phyloP scores from a whole-genome alignment of 2,329 filamentous ascomycete genomes.

The Microascus cirrosus region DNA sequence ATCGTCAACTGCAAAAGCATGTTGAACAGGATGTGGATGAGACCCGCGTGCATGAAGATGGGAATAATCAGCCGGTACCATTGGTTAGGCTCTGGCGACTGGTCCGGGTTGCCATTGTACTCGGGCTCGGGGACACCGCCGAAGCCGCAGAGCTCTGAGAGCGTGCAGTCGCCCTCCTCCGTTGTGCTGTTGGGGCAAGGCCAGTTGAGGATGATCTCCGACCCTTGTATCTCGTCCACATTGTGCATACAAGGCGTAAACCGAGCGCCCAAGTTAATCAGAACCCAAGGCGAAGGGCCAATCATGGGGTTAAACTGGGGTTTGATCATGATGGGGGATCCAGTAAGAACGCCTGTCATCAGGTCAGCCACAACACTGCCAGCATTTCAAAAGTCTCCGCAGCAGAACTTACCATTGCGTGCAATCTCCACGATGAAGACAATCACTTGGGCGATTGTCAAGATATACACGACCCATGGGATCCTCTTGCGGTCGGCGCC shows the following conservation, averaged over 20 bases:
- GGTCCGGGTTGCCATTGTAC: conserved; percentile 37
- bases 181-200: conserved; percentile 74
- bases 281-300: conserved; percentile 76
- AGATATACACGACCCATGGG: conserved; percentile 73
- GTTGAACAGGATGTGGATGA: conserved; percentile 95
- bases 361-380: conserved; percentile 5
- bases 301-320: conserved; percentile 96
- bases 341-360: conserved; percentile 58
- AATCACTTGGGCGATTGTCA: conserved; percentile 64
- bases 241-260: conserved; percentile 95
- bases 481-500: conserved; percentile 43
- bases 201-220: conserved; percentile 42
- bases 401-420: conserved; percentile 56
- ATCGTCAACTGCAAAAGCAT: conserved; percentile 83
- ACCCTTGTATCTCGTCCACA: conserved; percentile 51
- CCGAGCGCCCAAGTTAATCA: conserved; percentile 94
- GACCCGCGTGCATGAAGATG: conserved; percentile 88
- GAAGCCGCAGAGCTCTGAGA: conserved; percentile 79
- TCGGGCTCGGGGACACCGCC: conserved; percentile 59
- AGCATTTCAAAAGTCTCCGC: neutral
- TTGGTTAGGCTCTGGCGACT: conserved; percentile 64
- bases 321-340: conserved; percentile 65
- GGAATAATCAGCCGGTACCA: conserved; percentile 96
- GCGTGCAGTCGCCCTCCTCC: conserved; percentile 49
- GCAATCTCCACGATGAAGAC: conserved; percentile 87